These are phyloP conservation scores for Exophiala alcalophila DNA, from an alignment of 2,329 filamentous ascomycete species.

Conservation along the genomic window DNA sequence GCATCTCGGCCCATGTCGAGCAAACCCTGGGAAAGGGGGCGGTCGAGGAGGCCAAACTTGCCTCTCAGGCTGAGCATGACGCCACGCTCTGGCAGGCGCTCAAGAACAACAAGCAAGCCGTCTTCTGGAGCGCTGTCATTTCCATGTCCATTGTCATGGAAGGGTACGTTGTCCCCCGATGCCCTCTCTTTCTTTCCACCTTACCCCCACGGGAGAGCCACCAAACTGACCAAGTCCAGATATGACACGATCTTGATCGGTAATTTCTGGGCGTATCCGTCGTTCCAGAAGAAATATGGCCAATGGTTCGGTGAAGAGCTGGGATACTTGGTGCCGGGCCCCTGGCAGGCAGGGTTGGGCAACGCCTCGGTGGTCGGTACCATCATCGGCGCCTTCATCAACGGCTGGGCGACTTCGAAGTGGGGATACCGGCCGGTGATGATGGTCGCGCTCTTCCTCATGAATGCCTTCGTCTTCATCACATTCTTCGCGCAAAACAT, in stretches of 20 bases:
- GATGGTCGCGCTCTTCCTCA: constrained; percentile 44
- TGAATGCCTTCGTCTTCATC: constrained; percentile 49
- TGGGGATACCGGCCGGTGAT: constrained; percentile 50
- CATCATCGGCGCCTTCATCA: constrained; percentile 20
- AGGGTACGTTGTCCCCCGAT: neutral
- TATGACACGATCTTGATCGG: neutral
- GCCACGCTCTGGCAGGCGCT: neutral
- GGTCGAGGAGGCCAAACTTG: neutral
- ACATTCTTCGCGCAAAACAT: constrained; percentile 52
- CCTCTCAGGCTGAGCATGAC: neutral
- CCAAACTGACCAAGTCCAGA: no score
- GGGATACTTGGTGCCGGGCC: constrained; percentile 42
- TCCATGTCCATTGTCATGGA: neutral
- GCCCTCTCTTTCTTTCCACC: no score
- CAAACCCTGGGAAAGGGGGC: neutral
- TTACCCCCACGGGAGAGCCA: no score
- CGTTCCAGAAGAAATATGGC: constrained; percentile 45
- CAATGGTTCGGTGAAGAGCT: constrained; percentile 24
- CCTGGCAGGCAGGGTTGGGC: constrained; percentile 48
- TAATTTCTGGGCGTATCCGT: constrained; percentile 27
- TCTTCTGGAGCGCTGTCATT: neutral
- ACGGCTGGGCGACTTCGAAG: constrained; percentile 15
- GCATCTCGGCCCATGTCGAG: neutral
- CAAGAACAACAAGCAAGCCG: neutral
- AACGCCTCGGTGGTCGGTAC: constrained; percentile 8